Evolutionary conservation across 176 grass and related monocot genomes (phyloP).

Genomic region (Aegilops bicornis): DNA sequence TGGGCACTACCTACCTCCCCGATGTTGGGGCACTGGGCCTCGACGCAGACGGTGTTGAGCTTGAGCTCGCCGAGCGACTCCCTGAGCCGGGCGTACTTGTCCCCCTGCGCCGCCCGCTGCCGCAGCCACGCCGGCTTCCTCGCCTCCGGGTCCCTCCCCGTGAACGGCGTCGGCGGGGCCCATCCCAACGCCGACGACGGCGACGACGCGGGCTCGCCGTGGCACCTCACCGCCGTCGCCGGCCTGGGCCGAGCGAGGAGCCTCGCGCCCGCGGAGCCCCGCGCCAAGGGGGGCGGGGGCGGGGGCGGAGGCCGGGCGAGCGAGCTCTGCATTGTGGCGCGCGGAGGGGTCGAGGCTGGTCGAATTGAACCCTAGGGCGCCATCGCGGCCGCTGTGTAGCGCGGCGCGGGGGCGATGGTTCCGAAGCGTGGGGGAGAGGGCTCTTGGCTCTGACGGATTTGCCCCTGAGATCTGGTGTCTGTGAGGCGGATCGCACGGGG

Average conservation of each 20-base stretch:
- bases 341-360: background rate
- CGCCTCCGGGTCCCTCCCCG: slow-evolving; percentile 54
- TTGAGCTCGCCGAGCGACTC: slow-evolving; percentile 73
- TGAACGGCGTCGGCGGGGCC: slow-evolving; percentile 57
- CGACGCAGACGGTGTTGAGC: slow-evolving; percentile 89
- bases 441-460: background rate
- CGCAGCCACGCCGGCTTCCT: slow-evolving; percentile 91
- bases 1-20: slow-evolving; percentile 52
- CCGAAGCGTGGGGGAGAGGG: background rate
- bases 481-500: too few relatives aligned
- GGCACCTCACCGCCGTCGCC: slow-evolving; percentile 24
- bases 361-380: slow-evolving; percentile 22
- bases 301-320: slow-evolving; percentile 8
- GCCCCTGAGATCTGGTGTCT: background rate
- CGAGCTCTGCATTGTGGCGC: slow-evolving; percentile 38
- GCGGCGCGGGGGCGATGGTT: background rate
- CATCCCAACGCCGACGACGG: background rate
- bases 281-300: background rate
- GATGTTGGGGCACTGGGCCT: slow-evolving; percentile 96
- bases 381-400: background rate
- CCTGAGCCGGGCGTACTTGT: slow-evolving; percentile 60
- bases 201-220: background rate
- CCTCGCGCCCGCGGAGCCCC: background rate
- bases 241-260: background rate
- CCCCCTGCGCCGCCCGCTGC: slow-evolving; percentile 74